Base-by-base conservation (phyloP, 495 filamentous ascomycete species). In the Penicillium maclennaniae region DNA sequence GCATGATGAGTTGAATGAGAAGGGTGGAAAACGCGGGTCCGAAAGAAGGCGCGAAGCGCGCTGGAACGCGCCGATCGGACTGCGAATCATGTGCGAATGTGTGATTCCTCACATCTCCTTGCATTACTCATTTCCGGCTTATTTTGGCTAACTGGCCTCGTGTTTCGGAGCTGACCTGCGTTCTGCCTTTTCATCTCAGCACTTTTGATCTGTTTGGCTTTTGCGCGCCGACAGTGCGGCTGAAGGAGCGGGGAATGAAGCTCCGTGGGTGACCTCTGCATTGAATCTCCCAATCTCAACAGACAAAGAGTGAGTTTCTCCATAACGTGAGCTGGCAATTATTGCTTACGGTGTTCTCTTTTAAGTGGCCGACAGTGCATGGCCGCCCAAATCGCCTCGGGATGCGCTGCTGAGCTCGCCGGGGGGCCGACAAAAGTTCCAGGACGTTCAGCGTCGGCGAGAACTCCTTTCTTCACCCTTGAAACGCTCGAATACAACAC, bases 381-480 rank as follows among this genome's bases (percentile, higher is more conserved):
- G 91, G 91, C 91, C 91, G 39, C 91, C 91, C 14, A 79, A 85
- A 66, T 95, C 91, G 15, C 91, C 91, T 45, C 85, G 88, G 67
- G 88, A 92, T 49, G 91, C 82, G 26, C 80, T 97, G 4, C 72
- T 95, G 21, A 87, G 85, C 68, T 92, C 89, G 6, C 91, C 91
- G 0, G 79, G 81, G 48, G 91, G 90, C 26, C 86, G 91, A 56
- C 81, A 83, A 60, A 84, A 81, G 53, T 73, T 85, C 53, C 82
- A 85, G 56, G 79, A 84, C 57, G 73, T 86, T 52, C 77, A 80
- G 47, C 80, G 85, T 51, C 79, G 80, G 45, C 75, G 74, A 51
- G 85, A 86, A 15, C 80, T 83, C 8, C 80, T 83, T 0, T 81
- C 82, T 0, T 91, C 88, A 2, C 86, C 88, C 1, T 67, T 81